Conservation (phyloP, 208 protist genomes). For the Porcisia hertigi region DNA sequence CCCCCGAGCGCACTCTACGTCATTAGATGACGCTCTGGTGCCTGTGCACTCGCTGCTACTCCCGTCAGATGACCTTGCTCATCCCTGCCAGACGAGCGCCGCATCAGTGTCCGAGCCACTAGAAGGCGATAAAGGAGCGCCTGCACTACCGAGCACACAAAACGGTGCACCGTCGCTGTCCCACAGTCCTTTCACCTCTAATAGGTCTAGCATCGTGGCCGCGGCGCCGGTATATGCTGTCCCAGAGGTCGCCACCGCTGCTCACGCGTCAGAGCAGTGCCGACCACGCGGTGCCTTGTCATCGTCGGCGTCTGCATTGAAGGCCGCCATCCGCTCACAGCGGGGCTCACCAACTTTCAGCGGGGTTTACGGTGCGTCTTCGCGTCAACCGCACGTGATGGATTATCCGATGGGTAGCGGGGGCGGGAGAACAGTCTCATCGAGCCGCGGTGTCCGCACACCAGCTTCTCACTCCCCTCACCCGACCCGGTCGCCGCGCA, state of each 20-base stretch:
- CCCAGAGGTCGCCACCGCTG: neutral
- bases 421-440: neutral
- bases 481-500: conserved; percentile 2
- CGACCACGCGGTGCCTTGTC: neutral
- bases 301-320: neutral
- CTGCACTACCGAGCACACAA: neutral
- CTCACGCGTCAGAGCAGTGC: neutral
- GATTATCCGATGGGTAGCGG: neutral
- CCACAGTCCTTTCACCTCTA: too few relatives aligned
- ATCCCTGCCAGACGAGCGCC: neutral
- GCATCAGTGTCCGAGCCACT: neutral
- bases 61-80: neutral
- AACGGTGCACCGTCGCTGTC: neutral
- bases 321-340: neutral
- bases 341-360: neutral
- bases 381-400: neutral
- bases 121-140: neutral
- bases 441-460: neutral
- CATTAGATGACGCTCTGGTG: neutral
- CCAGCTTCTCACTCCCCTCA: conserved; percentile 1
- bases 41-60: neutral
- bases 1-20: neutral
- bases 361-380: neutral
- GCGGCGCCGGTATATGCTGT: neutral
- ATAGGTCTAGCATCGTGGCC: too few relatives aligned